Evolutionary conservation across 495 filamentous ascomycete species (phyloP), one percentile per base, ranked within the genome.

Genomic region (Aspergillus ellipticus): DNA sequence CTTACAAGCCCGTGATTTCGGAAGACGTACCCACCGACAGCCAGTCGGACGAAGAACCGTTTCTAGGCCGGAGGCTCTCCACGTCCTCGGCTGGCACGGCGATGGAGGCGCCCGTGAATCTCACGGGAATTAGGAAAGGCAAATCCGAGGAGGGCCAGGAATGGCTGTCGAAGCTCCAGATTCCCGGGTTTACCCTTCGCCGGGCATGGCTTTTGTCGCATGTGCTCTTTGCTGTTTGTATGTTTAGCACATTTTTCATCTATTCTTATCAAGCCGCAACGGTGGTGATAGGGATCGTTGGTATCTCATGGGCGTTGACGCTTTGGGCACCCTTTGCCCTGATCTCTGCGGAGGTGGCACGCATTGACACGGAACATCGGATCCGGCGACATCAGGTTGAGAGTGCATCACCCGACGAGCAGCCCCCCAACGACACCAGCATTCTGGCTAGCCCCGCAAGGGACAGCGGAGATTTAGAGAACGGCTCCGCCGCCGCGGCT

Each of bases 281-380:
- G 0, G 75, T 85, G 16, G 81, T 93, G 11, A 86, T 94, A 45
- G 89, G 82, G 6, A 65, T 94, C 11, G 80, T 95, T 55, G 92
- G 92, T 16, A 84, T 96, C 53, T 88, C 86, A 11, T 96, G 92
- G 92, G 90, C 92, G 20, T 72, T 96, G 49, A 89, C 90, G 17
- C 79, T 92, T 28, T 96, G 92, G 92, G 92, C 89, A 0, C 92
- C 92, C 0, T 96, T 92, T 76, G 91, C 92, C 33, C 85, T 96
- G 58, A 96, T 96, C 63, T 87, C 86, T 47, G 86, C 88, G 31
- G 92, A 96, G 71, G 89, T 96, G 41, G 83, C 84, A 47, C 86
- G 85, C 50, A 84, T 89, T 28, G 89, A 96, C 63, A 82, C 85
- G 46, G 74, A 87, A 19, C 79, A 84, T 47, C 85, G 88, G 19